These are phyloP conservation scores for Pseudozyma hubeiensis DNA, from an alignment of 1,284 basidiomycete species.

Conservation along the genomic window DNA sequence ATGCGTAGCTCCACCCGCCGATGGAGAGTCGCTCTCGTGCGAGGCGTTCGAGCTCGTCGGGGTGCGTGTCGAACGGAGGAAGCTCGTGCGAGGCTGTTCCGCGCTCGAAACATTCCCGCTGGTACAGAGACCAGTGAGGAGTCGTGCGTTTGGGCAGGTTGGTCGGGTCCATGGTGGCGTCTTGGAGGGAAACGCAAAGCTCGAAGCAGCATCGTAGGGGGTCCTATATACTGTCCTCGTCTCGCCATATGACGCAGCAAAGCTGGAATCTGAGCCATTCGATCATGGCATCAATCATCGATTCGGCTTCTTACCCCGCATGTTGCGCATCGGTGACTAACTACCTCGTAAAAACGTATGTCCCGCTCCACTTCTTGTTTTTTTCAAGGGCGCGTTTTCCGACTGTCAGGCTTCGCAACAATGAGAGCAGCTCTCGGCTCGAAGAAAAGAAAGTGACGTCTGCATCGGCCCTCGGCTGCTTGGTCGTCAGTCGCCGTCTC, in stretches of 20 bases:
- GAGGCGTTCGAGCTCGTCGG: slow-evolving; percentile 73
- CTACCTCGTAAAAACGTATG: no score
- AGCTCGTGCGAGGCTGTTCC: slow-evolving; percentile 20
- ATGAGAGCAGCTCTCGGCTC: no score
- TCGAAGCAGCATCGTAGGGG: not conserved
- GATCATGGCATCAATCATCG: not conserved
- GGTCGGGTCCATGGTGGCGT: slow-evolving; percentile 71
- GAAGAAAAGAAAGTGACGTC: not conserved
- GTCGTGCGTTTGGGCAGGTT: slow-evolving; percentile 73
- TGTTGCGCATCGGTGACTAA: slow-evolving; percentile 6
- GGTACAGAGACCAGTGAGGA: slow-evolving; percentile 74
- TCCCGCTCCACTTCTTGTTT: not conserved
- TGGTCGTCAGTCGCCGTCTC: not conserved
- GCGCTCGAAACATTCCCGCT: slow-evolving; percentile 73
- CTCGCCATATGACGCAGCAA: no score
- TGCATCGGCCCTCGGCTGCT: not conserved
- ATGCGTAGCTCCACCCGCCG: slow-evolving; percentile 74
- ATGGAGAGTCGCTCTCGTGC: slow-evolving; percentile 73
- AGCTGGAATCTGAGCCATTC: no score
- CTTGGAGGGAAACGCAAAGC: not conserved
- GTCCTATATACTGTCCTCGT: not conserved
- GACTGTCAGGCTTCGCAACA: no score
- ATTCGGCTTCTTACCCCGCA: not conserved
- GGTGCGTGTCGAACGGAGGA: slow-evolving; percentile 68
- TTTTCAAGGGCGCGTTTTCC: not conserved